Evolutionary conservation across 495 filamentous ascomycete genomes (phyloP).

Genomic region (Xylaria acuta): DNA sequence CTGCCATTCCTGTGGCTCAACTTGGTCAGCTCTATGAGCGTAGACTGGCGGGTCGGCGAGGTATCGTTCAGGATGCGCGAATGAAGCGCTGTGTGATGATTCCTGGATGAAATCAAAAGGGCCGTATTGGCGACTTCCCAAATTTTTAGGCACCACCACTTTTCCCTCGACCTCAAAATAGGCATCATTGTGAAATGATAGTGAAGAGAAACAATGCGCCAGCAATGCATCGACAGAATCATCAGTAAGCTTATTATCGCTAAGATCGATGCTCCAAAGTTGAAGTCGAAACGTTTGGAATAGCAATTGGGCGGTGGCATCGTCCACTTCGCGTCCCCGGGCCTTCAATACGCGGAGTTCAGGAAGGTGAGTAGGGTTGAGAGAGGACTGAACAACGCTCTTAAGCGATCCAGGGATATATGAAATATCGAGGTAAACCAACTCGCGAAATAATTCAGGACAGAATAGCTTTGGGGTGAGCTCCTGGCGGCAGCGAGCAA

Average conservation of each 20-base stretch:
- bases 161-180: conserved; percentile 47
- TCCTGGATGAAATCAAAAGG: conserved; percentile 47
- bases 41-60: conserved; percentile 51
- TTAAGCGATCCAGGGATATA: conserved; percentile 45
- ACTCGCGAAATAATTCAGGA: conserved; percentile 35
- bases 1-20: conserved; percentile 32
- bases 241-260: conserved; percentile 50
- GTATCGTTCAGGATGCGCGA: conserved; percentile 45
- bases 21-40: conserved; percentile 30
- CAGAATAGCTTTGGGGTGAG: conserved; percentile 42
- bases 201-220: conserved; percentile 33
- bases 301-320: conserved; percentile 37
- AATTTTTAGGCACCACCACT: conserved; percentile 26
- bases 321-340: conserved; percentile 46
- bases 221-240: conserved; percentile 35
- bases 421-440: conserved; percentile 56
- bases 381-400: conserved; percentile 32
- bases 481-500: conserved; percentile 40
- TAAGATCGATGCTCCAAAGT: conserved; percentile 56
- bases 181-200: conserved; percentile 32
- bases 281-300: conserved; percentile 40
- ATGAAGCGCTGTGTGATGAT: conserved; percentile 42
- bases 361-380: conserved; percentile 42
- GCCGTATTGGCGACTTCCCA: conserved; percentile 40
- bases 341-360: conserved; percentile 50